Percentiles rank a stretch among this genome's conserved stretches.
Evolutionary conservation across 768 basidiomycete genomes (phyloP).

Genomic region (Naganishia vaughanmartiniae): DNA sequence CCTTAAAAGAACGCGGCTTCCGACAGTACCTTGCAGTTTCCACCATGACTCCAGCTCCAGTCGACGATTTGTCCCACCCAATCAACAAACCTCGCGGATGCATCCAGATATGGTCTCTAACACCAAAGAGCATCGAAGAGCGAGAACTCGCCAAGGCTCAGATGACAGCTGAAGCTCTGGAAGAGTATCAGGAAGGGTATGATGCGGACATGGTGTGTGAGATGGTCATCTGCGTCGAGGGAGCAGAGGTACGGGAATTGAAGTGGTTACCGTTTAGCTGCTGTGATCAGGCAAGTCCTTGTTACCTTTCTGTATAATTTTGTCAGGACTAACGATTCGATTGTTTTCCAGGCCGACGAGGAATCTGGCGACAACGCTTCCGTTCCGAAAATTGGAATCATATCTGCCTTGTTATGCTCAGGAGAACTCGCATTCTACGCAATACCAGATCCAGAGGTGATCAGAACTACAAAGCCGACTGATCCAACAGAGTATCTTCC

Average conservation of each 20-base stretch:
- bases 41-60: conserved; percentile 58
- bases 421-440: conserved; percentile 75
- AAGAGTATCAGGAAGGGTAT: conserved; percentile 40
- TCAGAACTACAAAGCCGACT: conserved; percentile 51
- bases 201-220: conserved; percentile 67
- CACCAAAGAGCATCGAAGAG: conserved; percentile 35
- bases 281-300: conserved; percentile 59
- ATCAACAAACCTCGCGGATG: conserved; percentile 51
- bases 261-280: conserved; percentile 93
- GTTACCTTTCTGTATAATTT: too few species aligned
- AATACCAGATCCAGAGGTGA: conserved; percentile 64
- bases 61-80: conserved; percentile 54
- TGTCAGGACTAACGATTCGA: not conserved
- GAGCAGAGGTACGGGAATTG: conserved; percentile 72
- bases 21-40: conserved; percentile 83
- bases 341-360: not conserved
- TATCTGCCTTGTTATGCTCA: conserved; percentile 82
- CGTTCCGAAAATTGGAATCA: conserved; percentile 66
- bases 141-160: conserved; percentile 11
- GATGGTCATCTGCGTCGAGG: conserved; percentile 78
- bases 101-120: conserved; percentile 81
- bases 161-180: conserved; percentile 25
- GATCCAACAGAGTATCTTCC: conserved; percentile 4
- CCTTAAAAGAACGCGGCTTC: conserved; percentile 47
- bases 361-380: not conserved